phyloP scores from a whole-genome alignment of 179 eudicot genomes.

The Pouteria campechiana region DNA sequence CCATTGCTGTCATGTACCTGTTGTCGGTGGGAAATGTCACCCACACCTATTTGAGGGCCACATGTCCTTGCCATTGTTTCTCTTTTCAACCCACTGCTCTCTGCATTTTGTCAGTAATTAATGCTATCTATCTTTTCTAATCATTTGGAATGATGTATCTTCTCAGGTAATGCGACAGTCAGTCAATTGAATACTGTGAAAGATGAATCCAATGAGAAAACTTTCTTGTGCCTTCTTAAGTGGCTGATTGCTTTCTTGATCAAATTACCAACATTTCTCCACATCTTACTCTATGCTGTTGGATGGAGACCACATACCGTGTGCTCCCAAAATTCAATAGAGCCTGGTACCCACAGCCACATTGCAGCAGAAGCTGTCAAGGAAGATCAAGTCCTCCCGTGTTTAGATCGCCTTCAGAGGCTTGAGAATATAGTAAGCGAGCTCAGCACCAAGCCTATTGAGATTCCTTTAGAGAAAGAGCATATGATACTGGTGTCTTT shows the following conservation, averaged over 20 bases:
- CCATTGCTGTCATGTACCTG: no score
- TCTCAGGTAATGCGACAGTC: conserved; percentile 13
- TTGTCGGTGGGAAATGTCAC: no score
- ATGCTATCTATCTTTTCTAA: no score
- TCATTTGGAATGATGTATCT: no score
- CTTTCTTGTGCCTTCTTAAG: conserved; percentile 16
- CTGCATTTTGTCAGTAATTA: no score
- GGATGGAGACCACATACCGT: conserved; percentile 27
- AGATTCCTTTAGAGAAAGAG: conserved; percentile 56
- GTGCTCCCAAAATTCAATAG: conserved; percentile 24
- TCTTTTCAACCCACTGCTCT: no score
- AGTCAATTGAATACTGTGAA: conserved; percentile 12
- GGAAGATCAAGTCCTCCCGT: conserved; percentile 23
- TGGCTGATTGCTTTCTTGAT: conserved; percentile 16
- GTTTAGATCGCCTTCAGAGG: conserved; percentile 47
- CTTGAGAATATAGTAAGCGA: conserved; percentile 46
- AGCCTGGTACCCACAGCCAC: no score
- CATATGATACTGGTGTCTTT: conserved; percentile 48
- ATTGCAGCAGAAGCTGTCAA: conserved; percentile 14
- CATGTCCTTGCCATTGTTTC: no score
- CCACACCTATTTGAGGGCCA: no score
- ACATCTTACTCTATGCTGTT: conserved; percentile 16
- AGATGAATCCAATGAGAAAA: conserved; percentile 21
- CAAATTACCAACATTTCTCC: conserved; percentile 16
- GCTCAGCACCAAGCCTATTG: conserved; percentile 42